These are phyloP conservation scores for Spathaspora sp. DNA, from an alignment of 805 yeast genomes.

Conservation along the genomic window DNA sequence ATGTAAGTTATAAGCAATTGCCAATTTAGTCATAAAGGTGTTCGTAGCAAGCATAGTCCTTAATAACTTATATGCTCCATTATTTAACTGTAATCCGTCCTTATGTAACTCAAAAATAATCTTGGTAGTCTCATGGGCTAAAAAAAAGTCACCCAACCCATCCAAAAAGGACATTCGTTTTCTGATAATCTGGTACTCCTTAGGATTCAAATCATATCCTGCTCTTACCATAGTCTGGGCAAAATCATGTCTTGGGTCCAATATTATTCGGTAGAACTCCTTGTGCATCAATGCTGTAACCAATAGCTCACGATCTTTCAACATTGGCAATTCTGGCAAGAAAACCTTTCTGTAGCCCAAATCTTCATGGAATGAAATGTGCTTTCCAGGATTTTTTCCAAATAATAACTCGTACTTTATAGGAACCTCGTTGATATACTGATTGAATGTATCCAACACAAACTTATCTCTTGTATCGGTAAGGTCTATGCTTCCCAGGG, in stretches of 20 bases:
- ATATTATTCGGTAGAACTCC: conserved; percentile 30
- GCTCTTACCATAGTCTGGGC: conserved; percentile 14
- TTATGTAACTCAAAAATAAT: conserved; percentile 22
- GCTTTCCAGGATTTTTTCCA: conserved; percentile 9
- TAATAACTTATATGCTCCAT: conserved; percentile 14
- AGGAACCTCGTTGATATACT: conserved; percentile 21
- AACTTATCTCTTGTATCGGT: conserved; percentile 6
- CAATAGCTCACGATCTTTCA: conserved; percentile 23
- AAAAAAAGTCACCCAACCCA: conserved; percentile 39
- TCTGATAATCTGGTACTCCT: conserved; percentile 20
- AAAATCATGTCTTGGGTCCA: conserved; percentile 24
- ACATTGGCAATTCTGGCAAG: conserved; percentile 33
- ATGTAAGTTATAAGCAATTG: conserved; percentile 33
- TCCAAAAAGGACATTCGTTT: conserved; percentile 36
- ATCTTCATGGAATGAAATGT: conserved; percentile 20
- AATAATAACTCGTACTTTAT: conserved; percentile 22
- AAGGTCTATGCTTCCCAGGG: conserved; percentile 8
- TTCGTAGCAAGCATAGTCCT: conserved; percentile 35
- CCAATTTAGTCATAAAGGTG: conserved; percentile 32
- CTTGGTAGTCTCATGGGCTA: conserved; percentile 34
- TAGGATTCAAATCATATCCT: conserved; percentile 17
- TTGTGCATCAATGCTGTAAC: conserved; percentile 36
- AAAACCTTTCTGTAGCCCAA: conserved; percentile 17
- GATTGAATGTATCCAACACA: conserved; percentile 16
- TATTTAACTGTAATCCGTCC: conserved; percentile 7